phyloP scores from a whole-genome alignment of 495 filamentous ascomycete species.

The Neurospora intermedia region DNA sequence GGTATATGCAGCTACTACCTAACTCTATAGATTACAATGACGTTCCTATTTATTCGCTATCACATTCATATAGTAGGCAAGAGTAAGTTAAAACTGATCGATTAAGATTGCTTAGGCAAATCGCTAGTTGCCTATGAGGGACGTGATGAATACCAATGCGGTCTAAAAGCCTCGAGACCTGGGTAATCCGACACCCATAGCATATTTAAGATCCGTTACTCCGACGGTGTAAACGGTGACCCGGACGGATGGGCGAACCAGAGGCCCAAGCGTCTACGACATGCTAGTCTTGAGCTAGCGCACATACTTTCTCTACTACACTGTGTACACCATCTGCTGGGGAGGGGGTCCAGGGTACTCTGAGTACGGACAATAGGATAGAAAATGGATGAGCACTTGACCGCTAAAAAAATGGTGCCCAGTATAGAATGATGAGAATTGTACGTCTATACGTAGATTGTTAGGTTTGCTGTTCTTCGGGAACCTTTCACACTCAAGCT shows the following conservation, averaged over 20 bases:
- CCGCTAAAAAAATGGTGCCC: not conserved
- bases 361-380: not conserved
- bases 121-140: too few species aligned
- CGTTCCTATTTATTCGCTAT: too few species aligned
- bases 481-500: not conserved
- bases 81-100: not conserved
- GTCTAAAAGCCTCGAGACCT: too few species aligned
- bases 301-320: not conserved
- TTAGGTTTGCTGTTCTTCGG: not conserved
- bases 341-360: too few species aligned
- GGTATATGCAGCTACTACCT: too few species aligned
- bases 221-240: not conserved
- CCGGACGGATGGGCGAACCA: not conserved
- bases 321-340: too few species aligned
- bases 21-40: too few species aligned
- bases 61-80: not conserved
- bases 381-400: not conserved
- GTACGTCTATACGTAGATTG: not conserved
- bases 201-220: not conserved
- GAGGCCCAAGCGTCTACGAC: not conserved
- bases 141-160: too few species aligned
- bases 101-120: too few species aligned
- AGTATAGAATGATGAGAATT: not conserved
- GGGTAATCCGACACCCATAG: too few species aligned
- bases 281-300: not conserved